phyloP scores from a whole-genome alignment of 768 basidiomycete species.

The Boletus sp. region DNA sequence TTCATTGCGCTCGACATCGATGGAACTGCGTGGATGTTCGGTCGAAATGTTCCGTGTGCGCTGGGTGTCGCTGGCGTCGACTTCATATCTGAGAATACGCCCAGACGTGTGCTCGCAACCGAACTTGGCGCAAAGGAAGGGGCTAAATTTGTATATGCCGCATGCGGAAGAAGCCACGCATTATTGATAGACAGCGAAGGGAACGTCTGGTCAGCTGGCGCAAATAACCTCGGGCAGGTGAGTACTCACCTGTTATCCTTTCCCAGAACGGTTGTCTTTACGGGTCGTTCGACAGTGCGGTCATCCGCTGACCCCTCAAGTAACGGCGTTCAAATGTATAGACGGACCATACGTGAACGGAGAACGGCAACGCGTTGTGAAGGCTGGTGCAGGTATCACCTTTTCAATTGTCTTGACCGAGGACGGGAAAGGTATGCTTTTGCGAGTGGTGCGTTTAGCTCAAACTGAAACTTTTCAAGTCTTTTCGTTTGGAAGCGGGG shows the following conservation, averaged over 20 bases:
- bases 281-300: conserved; percentile 53
- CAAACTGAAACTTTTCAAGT: conserved; percentile 42
- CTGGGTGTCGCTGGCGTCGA: conserved; percentile 60
- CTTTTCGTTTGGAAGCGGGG: conserved; percentile 86
- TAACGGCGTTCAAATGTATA: conserved; percentile 62
- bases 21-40: conserved; percentile 87
- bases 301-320: conserved; percentile 59
- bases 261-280: neutral
- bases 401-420: conserved; percentile 84
- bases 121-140: conserved; percentile 59
- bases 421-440: conserved; percentile 65
- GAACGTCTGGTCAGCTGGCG: conserved; percentile 78
- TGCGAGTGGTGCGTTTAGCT: neutral
- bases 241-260: conserved; percentile 12
- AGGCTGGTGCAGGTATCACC: conserved; percentile 76
- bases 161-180: conserved; percentile 79
- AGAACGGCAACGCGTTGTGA: conserved; percentile 60
- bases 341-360: conserved; percentile 55
- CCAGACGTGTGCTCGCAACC: conserved; percentile 53
- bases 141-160: conserved; percentile 73
- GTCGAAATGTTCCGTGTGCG: conserved; percentile 69
- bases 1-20: conserved; percentile 68
- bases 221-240: conserved; percentile 81
- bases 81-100: conserved; percentile 70
- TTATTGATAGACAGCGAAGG: conserved; percentile 81